A percentile compares a stretch with the other conserved stretches of the same genome.
These are phyloP conservation scores for Chaetomiaceae sp. DNA, from an alignment of 2,329 filamentous ascomycete genomes.

Conservation along the genomic window DNA sequence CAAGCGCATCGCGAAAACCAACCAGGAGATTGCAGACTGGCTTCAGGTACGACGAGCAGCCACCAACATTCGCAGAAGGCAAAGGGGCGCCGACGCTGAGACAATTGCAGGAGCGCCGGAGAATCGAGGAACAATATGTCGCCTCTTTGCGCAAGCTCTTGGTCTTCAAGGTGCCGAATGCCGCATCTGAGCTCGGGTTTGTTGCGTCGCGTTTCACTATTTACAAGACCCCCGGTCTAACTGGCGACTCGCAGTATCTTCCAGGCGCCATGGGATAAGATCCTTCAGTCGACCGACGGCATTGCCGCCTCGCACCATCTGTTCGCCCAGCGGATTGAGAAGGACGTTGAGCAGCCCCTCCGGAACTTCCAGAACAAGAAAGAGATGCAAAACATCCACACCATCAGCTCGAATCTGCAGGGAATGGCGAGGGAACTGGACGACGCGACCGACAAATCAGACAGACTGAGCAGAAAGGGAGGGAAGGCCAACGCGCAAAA, in stretches of 20 bases:
- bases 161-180: conserved; percentile 68
- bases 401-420: conserved; percentile 75
- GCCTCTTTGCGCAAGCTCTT: conserved; percentile 75
- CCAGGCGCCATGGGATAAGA: conserved; percentile 82
- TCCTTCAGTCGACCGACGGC: conserved; percentile 72
- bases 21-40: conserved; percentile 93
- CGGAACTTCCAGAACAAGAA: conserved; percentile 69
- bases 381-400: conserved; percentile 76
- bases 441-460: conserved; percentile 75
- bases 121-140: conserved; percentile 86
- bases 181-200: conserved; percentile 81
- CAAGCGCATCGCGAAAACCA: conserved; percentile 79
- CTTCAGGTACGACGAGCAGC: conserved; percentile 64
- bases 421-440: conserved; percentile 81
- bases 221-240: neutral
- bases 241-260: conserved; percentile 63
- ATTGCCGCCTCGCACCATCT: conserved; percentile 79
- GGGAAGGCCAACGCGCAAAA: conserved; percentile 71
- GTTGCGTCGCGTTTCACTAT: conserved; percentile 29
- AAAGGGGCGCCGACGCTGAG: conserved; percentile 20
- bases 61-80: neutral
- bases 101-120: conserved; percentile 73
- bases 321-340: conserved; percentile 76
- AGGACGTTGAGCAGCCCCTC: conserved; percentile 80
- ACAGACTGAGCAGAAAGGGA: conserved; percentile 77